Percentiles rank a stretch among this genome's conserved stretches.
phyloP scores from a whole-genome alignment of 2,329 filamentous ascomycete genomes.

The Dothideomycetes sp. region DNA sequence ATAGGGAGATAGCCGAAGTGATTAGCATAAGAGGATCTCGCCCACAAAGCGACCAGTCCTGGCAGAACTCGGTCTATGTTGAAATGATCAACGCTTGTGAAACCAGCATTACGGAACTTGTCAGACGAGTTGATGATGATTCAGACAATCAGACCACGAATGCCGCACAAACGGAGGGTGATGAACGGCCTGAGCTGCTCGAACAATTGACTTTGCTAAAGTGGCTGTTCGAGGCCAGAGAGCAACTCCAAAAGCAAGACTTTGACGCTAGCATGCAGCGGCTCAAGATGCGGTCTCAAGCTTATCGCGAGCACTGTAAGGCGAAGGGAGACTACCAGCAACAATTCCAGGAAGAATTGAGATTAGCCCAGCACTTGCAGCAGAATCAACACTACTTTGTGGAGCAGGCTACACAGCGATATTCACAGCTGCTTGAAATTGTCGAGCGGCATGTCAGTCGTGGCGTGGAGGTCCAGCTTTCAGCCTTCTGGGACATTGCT shows the following conservation, averaged over 20 bases:
- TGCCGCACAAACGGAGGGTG: conserved; percentile 84
- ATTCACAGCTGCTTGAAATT: conserved; percentile 64
- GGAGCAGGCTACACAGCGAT: conserved; percentile 62
- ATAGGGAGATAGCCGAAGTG: conserved; percentile 56
- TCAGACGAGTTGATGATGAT: conserved; percentile 17
- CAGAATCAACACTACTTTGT: conserved; percentile 79
- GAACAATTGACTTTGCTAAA: conserved; percentile 93
- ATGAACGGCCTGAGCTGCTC: conserved; percentile 84
- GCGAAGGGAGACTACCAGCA: conserved; percentile 54
- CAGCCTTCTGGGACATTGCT: conserved; percentile 96
- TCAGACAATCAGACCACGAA: conserved; percentile 38
- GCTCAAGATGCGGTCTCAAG: not conserved
- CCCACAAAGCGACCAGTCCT: conserved; percentile 19
- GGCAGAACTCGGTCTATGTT: conserved; percentile 46
- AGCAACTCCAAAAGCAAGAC: conserved; percentile 71
- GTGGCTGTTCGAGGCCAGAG: conserved; percentile 93
- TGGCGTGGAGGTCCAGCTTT: conserved; percentile 83
- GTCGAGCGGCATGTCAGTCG: conserved; percentile 77
- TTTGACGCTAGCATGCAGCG: conserved; percentile 50
- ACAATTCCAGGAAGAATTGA: conserved; percentile 15
- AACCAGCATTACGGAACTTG: conserved; percentile 65
- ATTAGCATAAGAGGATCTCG: conserved; percentile 40
- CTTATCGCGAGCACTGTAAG: not conserved
- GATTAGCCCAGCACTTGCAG: conserved; percentile 23
- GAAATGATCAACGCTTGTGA: conserved; percentile 55